Base-by-base conservation (phyloP, 257 asterid species). In the Jacaranda mimosifolia region DNA sequence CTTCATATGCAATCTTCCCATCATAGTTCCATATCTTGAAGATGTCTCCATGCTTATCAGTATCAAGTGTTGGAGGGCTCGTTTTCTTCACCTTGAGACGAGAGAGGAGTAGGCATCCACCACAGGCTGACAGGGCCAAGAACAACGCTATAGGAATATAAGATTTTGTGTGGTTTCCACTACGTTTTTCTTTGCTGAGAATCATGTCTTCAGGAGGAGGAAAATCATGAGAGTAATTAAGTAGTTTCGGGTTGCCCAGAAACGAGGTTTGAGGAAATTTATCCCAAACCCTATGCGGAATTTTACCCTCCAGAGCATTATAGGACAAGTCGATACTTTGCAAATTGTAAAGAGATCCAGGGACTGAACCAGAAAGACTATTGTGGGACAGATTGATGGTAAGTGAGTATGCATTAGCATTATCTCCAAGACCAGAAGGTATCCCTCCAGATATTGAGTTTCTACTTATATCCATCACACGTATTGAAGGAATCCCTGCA, bases 1-100 rank as follows among this genome's bases (percentile, higher is more conserved):
- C 38, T 13, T 67, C 45, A 35, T 65, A 66, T 0, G 53, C 68
- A 3, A 76, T 76, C 68, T 76, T 76, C 17, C 80, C 80, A 6
- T 65, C 73, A 15, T 3, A 64, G 7, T 63, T 40, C 74, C 71
- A 66, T 66, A 66, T 40, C 71, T 43, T 40, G 38, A 66, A 66
- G 7, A 66, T 42, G n/a, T 66, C 55, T 43, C 55, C 71, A 9
- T 32, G 17, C 56, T 66, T 46, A 4, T 19, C 15, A 53, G 59
- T 49, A 49, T 4, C 59, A 53, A 1, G 21, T 1, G 2, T 6
- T 5, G 9, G 8, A 14, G 14, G 6, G 39, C 5, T 58, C 3
- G 15, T 18, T 10, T 58, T 18, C 15, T 58, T 26, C 1, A 38
- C 4, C 4, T 58, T 57, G 38, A 7, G 5, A 2, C 4, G 0